A percentile compares a stretch with the other conserved stretches of the same genome.
phyloP scores from a whole-genome alignment of 2,329 filamentous ascomycete genomes.

The Coniella vitis region DNA sequence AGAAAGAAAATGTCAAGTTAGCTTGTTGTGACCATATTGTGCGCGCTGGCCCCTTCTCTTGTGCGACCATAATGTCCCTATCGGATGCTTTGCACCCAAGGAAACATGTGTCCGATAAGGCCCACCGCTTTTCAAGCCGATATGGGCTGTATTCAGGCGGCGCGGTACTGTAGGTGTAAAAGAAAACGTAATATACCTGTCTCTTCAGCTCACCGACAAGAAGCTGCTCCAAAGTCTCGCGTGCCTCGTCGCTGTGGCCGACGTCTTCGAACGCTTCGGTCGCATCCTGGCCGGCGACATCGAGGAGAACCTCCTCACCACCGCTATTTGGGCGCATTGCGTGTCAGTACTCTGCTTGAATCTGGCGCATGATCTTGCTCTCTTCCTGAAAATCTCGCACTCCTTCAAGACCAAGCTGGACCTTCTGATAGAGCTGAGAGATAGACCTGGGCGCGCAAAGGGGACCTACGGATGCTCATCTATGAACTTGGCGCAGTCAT shows the following conservation, averaged over 20 bases:
- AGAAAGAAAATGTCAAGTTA: slow-evolving; percentile 19
- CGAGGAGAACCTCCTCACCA: slow-evolving; percentile 95
- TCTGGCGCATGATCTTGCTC: too few species aligned
- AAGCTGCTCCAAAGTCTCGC: slow-evolving; percentile 80
- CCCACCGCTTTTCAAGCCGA: too few species aligned
- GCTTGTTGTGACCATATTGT: slow-evolving; percentile 4
- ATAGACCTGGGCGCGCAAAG: slow-evolving; percentile 4
- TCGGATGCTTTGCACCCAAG: too few species aligned
- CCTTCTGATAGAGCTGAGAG: slow-evolving; percentile 1
- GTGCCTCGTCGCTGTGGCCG: slow-evolving; percentile 96
- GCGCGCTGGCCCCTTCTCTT: background rate
- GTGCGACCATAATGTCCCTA: too few species aligned
- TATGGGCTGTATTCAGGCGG: background rate
- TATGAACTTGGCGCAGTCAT: slow-evolving; percentile 80
- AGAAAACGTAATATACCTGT: slow-evolving; percentile 49
- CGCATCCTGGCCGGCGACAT: slow-evolving; percentile 91
- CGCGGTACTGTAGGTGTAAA: background rate
- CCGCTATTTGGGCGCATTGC: slow-evolving; percentile 53
- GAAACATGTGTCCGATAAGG: background rate
- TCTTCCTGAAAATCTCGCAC: too few species aligned
- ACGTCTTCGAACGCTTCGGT: slow-evolving; percentile 99
- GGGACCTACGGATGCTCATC: slow-evolving; percentile 88
- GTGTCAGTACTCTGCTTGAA: slow-evolving; percentile 19
- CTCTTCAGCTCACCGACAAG: slow-evolving; percentile 74
- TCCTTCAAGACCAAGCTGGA: slow-evolving; percentile 1